Evolutionary conservation across 352 stramenopile species (phyloP).

Genomic region (Phytophthora quininea): DNA sequence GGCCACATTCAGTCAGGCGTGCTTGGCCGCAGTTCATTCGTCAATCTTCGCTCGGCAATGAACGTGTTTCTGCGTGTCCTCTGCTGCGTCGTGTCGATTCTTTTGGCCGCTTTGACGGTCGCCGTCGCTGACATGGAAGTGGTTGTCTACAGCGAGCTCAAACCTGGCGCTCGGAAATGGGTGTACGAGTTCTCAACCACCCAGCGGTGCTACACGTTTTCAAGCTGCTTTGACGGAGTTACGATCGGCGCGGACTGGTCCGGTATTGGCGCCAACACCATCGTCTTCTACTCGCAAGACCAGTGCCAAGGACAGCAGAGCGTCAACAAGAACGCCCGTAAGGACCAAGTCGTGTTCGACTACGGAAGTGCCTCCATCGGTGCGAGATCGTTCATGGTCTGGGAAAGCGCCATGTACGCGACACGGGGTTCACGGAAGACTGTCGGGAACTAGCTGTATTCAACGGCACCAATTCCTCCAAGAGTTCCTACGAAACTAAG

Average conservation of each 20-base stretch:
- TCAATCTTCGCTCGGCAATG: neutral
- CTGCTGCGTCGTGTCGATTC: neutral
- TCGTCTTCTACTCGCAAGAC: constrained; percentile 28
- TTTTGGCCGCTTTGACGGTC: neutral
- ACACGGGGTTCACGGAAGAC: constrained; percentile 18
- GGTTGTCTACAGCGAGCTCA: constrained; percentile 13
- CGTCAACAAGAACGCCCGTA: constrained; percentile 10
- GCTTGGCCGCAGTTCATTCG: neutral
- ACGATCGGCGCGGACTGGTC: constrained; percentile 21
- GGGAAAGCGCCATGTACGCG: constrained; percentile 21
- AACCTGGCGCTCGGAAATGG: constrained; percentile 3
- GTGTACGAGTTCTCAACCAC: constrained; percentile 22
- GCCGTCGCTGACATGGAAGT: constrained; percentile 15
- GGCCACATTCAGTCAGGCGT: neutral
- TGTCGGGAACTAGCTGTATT: constrained; percentile 13
- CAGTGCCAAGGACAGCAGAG: constrained; percentile 16
- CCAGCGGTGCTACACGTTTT: constrained; percentile 33
- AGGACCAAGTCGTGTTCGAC: constrained; percentile 17
- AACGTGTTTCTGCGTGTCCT: neutral
- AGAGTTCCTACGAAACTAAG: too few species aligned
- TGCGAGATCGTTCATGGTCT: constrained; percentile 33
- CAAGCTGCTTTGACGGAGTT: constrained; percentile 3
- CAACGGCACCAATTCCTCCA: constrained; percentile 1
- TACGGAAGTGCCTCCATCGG: constrained; percentile 13
- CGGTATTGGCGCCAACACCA: neutral